Evolutionary conservation across 177 flowering plant genomes (phyloP).

Genomic region (Vitis hybrid): DNA sequence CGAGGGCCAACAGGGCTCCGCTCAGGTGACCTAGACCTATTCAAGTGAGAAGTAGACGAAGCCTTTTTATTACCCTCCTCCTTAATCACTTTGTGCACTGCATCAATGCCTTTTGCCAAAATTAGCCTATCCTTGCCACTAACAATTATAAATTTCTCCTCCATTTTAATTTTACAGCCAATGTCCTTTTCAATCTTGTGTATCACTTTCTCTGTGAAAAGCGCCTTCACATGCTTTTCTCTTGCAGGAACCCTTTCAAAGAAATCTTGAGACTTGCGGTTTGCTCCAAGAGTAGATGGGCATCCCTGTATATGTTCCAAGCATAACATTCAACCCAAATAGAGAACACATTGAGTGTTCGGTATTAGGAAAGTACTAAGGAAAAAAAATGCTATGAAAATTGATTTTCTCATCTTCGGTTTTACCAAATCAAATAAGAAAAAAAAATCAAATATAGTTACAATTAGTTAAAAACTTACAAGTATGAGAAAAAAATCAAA

Average conservation of each 20-base stretch:
- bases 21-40: constrained; percentile 69
- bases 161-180: constrained; percentile 90
- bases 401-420: too few relatives aligned
- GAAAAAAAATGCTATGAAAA: too few relatives aligned
- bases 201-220: constrained; percentile 79
- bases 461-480: too few relatives aligned
- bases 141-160: constrained; percentile 90
- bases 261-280: constrained; percentile 95
- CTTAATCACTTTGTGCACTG: constrained; percentile 79
- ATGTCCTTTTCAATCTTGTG: constrained; percentile 77
- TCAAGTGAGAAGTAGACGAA: constrained; percentile 45
- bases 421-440: too few relatives aligned
- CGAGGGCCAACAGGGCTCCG: constrained; percentile 49
- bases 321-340: background rate
- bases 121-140: constrained; percentile 87
- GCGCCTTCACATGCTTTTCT: constrained; percentile 73
- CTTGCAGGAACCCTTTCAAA: constrained; percentile 93
- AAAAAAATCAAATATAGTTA: too few relatives aligned
- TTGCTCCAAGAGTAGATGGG: constrained; percentile 96
- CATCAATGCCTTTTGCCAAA: constrained; percentile 91
- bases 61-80: constrained; percentile 64
- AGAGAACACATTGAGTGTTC: background rate
- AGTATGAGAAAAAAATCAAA: too few relatives aligned
- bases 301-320: constrained; percentile 63
- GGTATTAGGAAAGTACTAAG: too few relatives aligned